Evolutionary conservation across 2,329 filamentous ascomycete genomes (phyloP), one percentile per base, ranked within the genome.

Genomic region (Rugonectria rugulosa): DNA sequence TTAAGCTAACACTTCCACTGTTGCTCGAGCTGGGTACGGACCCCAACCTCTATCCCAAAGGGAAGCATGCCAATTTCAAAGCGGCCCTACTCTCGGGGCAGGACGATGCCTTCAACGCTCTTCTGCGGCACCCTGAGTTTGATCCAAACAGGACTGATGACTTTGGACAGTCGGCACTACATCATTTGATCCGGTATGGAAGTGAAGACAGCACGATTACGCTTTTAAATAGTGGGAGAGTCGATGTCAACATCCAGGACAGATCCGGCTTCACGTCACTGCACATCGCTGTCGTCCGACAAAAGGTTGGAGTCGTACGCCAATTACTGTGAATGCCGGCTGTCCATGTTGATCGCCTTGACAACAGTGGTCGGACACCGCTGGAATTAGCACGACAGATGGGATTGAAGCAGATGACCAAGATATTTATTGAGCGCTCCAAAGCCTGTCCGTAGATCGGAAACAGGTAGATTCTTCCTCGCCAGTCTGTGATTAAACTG

Each of bases 171-270:
- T 45, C 50, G 10, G 26, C 44, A 24, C 17, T 53, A 12, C 50
- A 53, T 21, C 24, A 26, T 26, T 14, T 26, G 10, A 24, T 53
- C 9, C 42, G 34, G 21, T 47, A 27, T 12, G 40, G 40, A 23
- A 20, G 8, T 43, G 10, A 6, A 9, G 5, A 46, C 27, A 6
- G 27, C 26, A 27, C 34, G 9, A 19, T 24, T 12, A 19, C 26
- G 10, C 17, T 46, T n/a, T 11, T 46, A n/a, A 17, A 46, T 12
- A 36, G 27, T 19, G 19, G 23, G 11, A 15, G 17, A 11, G 43
- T 46, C 3, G 43, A 46, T 32, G 27, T 46, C 19, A 46, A 46
- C 31, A 24, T 46, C 17, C 43, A 46, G 23, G 43, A 46, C 43
- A 21, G 14, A 7, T 21, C n/a, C 6, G 43, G 43, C 11, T 46